Base-by-base conservation (phyloP, 1,139 yeast species). In the Saccharomycopsis hybrid region DNA sequence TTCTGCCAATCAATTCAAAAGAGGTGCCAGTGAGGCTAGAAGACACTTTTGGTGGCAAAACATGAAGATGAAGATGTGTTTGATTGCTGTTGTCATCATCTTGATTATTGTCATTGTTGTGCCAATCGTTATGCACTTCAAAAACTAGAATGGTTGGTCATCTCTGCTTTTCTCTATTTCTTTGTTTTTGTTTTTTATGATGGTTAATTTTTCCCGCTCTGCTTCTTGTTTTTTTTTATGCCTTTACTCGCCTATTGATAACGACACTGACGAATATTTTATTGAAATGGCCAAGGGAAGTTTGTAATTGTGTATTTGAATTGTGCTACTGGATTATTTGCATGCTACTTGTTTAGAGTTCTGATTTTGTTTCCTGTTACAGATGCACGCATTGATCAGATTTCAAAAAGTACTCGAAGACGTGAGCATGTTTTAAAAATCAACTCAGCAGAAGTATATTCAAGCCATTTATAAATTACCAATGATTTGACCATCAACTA, bases 41-140 rank as follows among this genome's bases (percentile, higher is more conserved):
- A 94, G 90, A 69, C 96, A 89, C 65, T 92, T 92, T 97, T 92
- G 98, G 98, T 86, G 95, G 88, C 92, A 94, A 69, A 97, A 92
- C 67, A 78, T 94, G 79, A 92, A 92, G 73, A 86, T 92, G 95
- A 83, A 96, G 67, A 73, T 90, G 74, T 92, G 98, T 68, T 74
- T 92, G 55, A 85, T 88, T 55, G 76, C 86, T 43, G 95, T 86
- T 43, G 75, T 85, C 37, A 77, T 94, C 56, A 83, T 92, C 62
- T 73, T 90, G 49, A 74, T 94, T 61, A 77, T 90, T 56, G 95
- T 92, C 48, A 89, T 92, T 60, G 85, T 90, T 61, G 97, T 92
- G 47, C 97, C 97, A 39, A 82, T 92, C 59, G 97, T 87, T 42
- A 90, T 92, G 55, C 96, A 88, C 65, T 89, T 88, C 45, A 52